Conservation (phyloP, 257 asterid genomes). For the Solanum microdontum region DNA sequence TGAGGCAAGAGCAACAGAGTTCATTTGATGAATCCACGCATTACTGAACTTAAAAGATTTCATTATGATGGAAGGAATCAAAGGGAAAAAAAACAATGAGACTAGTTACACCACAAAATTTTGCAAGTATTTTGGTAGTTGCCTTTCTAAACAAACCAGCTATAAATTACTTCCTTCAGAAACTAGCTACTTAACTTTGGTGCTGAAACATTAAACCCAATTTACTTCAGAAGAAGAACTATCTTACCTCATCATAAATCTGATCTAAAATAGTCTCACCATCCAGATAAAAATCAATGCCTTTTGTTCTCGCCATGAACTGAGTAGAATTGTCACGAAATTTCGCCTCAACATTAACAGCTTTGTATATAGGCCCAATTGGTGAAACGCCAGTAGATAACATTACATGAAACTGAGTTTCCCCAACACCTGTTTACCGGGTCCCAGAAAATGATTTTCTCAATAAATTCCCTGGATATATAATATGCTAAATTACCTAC, state of each 20-base stretch:
- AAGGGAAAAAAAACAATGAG: background rate
- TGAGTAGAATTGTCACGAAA: constrained; percentile 22
- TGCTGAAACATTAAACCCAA: background rate
- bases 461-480: background rate
- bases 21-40: background rate
- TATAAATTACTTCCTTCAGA: background rate
- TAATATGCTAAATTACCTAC: background rate
- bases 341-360: constrained; percentile 44
- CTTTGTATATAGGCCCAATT: constrained; percentile 50
- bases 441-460: background rate
- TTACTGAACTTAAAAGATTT: background rate
- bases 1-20: background rate
- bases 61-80: background rate
- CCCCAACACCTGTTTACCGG: constrained; percentile 46
- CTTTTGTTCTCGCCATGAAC: constrained; percentile 56
- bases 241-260: constrained; percentile 54
- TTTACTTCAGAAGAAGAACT: background rate
- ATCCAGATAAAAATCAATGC: constrained; percentile 41
- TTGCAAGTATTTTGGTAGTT: background rate
- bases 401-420: constrained; percentile 58
- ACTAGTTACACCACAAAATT: background rate
- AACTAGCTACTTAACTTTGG: background rate
- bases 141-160: background rate
- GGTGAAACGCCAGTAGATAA: constrained; percentile 64
- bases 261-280: constrained; percentile 56